Evolutionary conservation across 1,284 basidiomycete species (phyloP).

Genomic region (Chalciporus sp.): DNA sequence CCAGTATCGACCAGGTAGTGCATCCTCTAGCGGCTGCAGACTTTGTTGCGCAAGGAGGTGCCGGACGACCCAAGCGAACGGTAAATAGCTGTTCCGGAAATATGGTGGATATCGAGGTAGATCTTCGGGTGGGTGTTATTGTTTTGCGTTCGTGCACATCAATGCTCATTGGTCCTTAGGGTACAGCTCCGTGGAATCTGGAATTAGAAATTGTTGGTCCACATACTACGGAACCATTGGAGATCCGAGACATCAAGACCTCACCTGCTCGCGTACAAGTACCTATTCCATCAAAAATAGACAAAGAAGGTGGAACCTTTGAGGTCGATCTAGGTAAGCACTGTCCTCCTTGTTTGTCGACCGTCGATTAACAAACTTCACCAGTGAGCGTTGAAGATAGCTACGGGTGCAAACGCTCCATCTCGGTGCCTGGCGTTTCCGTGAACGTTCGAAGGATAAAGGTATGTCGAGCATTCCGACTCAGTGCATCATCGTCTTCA

Average conservation of each 20-base stretch:
- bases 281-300: constrained; percentile 67
- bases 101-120: constrained; percentile 73
- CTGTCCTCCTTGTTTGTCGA: neutral
- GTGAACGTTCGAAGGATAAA: constrained; percentile 88
- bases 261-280: constrained; percentile 61
- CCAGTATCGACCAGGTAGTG: constrained; percentile 83
- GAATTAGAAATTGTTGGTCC: constrained; percentile 79
- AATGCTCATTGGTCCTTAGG: constrained; percentile 44
- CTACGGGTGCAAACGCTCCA: constrained; percentile 81
- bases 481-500: neutral
- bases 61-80: constrained; percentile 50
- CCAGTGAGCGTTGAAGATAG: constrained; percentile 85
- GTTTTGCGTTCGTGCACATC: too few species aligned
- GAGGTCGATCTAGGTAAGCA: constrained; percentile 75
- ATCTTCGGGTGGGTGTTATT: constrained; percentile 60
- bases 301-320: constrained; percentile 75
- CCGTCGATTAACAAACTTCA: constrained; percentile 2
- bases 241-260: constrained; percentile 58
- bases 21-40: constrained; percentile 84
- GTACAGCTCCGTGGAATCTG: constrained; percentile 86
- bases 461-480: constrained; percentile 43
- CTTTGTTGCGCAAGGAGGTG: constrained; percentile 53
- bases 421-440: constrained; percentile 80
- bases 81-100: constrained; percentile 78
- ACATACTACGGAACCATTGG: constrained; percentile 58